Percentiles rank a stretch among this genome's conserved stretches.
Evolutionary conservation across 2,329 filamentous ascomycete genomes (phyloP).

Genomic region (Pseudogymnoascus sp.): DNA sequence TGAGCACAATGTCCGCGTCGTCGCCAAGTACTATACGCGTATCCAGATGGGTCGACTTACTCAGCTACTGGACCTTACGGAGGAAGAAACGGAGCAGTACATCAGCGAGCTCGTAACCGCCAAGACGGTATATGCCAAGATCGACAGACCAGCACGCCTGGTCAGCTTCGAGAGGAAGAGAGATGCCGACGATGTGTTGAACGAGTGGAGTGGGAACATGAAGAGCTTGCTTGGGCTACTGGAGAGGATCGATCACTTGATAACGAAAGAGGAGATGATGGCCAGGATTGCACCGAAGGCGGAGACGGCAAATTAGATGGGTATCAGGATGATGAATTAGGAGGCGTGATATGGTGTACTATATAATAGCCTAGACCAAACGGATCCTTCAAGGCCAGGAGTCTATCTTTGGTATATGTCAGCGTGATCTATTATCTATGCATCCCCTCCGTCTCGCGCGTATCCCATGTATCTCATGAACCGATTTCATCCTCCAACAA

Average conservation of each 20-base stretch:
- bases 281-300: constrained; percentile 71
- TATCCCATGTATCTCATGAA: not conserved
- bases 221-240: constrained; percentile 78
- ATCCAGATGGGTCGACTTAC: constrained; percentile 89
- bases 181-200: constrained; percentile 90
- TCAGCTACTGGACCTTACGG: constrained; percentile 79
- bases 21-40: constrained; percentile 98
- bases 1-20: constrained; percentile 95
- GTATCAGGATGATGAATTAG: not conserved
- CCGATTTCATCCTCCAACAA: not conserved
- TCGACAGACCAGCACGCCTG: constrained; percentile 84
- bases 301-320: constrained; percentile 18
- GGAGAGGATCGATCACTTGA: constrained; percentile 92
- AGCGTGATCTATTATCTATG: constrained; percentile 9
- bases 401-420: constrained; percentile 13
- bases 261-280: constrained; percentile 99
- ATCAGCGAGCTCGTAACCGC: constrained; percentile 94
- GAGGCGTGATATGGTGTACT: constrained; percentile 12
- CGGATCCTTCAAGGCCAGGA: constrained; percentile 17
- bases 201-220: constrained; percentile 99
- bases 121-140: constrained; percentile 97
- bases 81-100: constrained; percentile 98
- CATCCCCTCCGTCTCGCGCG: constrained; percentile 19
- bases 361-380: constrained; percentile 29
- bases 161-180: constrained; percentile 93